Evolutionary conservation across 202 grass and related monocot species (phyloP), one percentile per base, ranked within the genome.

Genomic region (Cymbopogon flexuosus): DNA sequence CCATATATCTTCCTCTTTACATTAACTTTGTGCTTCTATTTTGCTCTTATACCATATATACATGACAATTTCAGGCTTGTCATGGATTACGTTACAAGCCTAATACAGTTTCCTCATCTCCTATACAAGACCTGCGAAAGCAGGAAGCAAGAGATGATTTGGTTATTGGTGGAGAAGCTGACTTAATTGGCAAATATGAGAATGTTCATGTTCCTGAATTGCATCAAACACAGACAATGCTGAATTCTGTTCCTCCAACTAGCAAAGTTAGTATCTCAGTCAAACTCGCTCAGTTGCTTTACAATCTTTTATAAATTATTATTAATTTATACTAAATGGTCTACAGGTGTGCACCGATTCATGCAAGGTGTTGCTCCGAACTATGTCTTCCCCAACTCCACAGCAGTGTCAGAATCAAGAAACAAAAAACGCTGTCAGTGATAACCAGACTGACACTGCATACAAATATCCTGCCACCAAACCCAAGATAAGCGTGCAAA

Each of bases 401-500:
- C 85, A 67, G 13, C 80, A 67, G 47, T 82, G 13, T 61, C 27
- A 79, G 73, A 87, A 79, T 37, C 66, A 83, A 73, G 80, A 43
- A 30, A 72, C 11, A 36, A 87, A 67, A 47, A 68, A 87, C 18
- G 24, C 1, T 1, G 34, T 57, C 73, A 65, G 43, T 77, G 34
- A 47, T 49, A 79, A 34, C 15, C 80, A 72, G 3, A 40, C 47
- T 79, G 60, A 83, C 43, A 61, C 60, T 30, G 2, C 33, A 63
- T 43, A 67, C 47, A 87, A 78, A 58, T 83, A 87, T 79, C 85
- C 80, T 79, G 14, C 60, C 36, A 37, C 3, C 45, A 87, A 83
- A 11, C 80, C 85, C 14, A 87, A 65, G 59, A 87, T 83, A 34
- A 79, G 59, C 49, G 80, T 83, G 37, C 80, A 83, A 68, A 83